Conservation (phyloP, 73 alveolate genomes). For the Diophrys appendiculata region DNA sequence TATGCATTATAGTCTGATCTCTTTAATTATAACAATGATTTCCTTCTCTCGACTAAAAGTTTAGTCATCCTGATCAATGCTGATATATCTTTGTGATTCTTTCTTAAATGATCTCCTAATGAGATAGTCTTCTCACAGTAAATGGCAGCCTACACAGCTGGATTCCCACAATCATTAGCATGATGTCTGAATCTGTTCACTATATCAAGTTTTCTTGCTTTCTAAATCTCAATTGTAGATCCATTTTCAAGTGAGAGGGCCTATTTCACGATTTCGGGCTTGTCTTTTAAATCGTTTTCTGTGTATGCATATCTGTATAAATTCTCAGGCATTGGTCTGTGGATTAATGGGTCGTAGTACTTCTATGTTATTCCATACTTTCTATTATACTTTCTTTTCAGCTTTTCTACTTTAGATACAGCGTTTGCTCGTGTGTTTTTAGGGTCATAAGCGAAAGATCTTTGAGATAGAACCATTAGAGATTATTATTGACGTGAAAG, state of each 20-base stretch:
- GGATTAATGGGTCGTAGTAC: not conserved
- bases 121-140: slow-evolving; percentile 54
- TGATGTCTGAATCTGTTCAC: slow-evolving; percentile 55
- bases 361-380: not conserved
- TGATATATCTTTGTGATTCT: slow-evolving; percentile 48
- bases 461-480: not conserved
- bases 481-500: not conserved
- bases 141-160: slow-evolving; percentile 61
- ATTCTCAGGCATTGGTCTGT: not conserved
- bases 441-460: not conserved
- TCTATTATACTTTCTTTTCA: not conserved
- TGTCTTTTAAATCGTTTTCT: not conserved
- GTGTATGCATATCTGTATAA: not conserved
- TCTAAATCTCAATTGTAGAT: not conserved
- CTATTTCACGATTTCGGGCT: not conserved
- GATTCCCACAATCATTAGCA: slow-evolving; percentile 44
- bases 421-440: not conserved
- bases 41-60: slow-evolving; percentile 38
- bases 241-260: not conserved
- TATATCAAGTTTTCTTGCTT: not conserved
- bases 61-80: slow-evolving; percentile 31
- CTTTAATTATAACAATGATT: slow-evolving; percentile 46
- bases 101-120: slow-evolving; percentile 47
- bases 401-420: not conserved
- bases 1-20: slow-evolving; percentile 32